Evolutionary conservation across 2,329 filamentous ascomycete genomes (phyloP), one percentile per base, ranked within the genome.

Genomic region (Pseudogymnoascus sp.): DNA sequence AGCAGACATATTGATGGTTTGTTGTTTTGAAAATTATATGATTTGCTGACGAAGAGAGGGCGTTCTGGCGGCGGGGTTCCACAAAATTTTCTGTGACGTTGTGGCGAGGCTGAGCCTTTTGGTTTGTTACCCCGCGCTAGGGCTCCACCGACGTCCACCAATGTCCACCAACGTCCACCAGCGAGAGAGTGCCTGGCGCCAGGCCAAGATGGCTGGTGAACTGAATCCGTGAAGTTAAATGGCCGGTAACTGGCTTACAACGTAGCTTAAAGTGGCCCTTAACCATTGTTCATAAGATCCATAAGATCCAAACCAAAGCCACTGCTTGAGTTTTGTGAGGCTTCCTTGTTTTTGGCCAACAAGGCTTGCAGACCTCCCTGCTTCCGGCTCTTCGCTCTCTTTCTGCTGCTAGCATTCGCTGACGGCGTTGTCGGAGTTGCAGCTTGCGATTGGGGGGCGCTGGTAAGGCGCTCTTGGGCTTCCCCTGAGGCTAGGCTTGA

Each of bases 361-460:
- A 89, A 72, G 60, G 86, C 85, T 71, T 88, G 84, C n/a, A 90
- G 76, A 1, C 84, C 85, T 36, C 84, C 82, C 23, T 70, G 67
- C 73, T 88, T 89, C 65, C 85, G 79, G 65, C 77, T 82, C 75
- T 86, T 89, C 34, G 86, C 83, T 60, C 85, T 79, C 75, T 87
- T 88, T 75, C 85, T 87, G 75, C 83, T 87, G 74, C 75, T 84
- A 6, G 83, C 80, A 70, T 83, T 86, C 36, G 80, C 75, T 1
- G 79, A 77, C 14, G 63, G 42, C 38, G 68, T 53, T 42, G 73
- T 73, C 3, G 66, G 61, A 64, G 69, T 56, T n/a, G 23, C 23
- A 56, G 50, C 50, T 34, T 56, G 50, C 7, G 50, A 18, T 18
- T 56, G 28, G n/a, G 50, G n/a, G 8, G 28, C 34, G 18, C 50